These are phyloP conservation scores for Rhododendron williamsianum DNA, from an alignment of 148 eudicot genomes.

Conservation along the genomic window DNA sequence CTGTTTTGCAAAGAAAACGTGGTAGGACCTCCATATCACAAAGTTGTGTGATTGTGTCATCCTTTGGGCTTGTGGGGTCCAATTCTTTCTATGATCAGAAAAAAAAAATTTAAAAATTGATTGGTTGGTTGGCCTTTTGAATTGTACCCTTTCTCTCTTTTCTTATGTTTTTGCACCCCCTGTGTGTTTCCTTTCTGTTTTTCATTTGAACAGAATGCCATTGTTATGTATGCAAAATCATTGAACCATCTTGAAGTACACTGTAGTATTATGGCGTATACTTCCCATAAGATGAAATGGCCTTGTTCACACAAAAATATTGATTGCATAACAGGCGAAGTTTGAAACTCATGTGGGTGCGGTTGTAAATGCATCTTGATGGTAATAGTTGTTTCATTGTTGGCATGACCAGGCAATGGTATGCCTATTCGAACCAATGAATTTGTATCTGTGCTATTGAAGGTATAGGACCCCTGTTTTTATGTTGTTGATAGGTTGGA, in stretches of 20 bases:
- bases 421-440: neutral
- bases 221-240: slow-evolving; percentile 13
- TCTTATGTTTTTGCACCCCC: neutral
- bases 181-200: neutral
- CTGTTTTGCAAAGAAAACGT: slow-evolving; percentile 15
- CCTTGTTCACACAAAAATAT: neutral
- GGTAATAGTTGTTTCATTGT: neutral
- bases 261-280: neutral
- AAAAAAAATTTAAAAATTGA: neutral
- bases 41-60: slow-evolving; percentile 15
- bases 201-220: slow-evolving; percentile 18
- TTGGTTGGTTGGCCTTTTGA: neutral
- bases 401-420: neutral
- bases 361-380: neutral
- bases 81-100: neutral
- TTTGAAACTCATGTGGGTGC: neutral
- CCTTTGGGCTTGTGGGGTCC: neutral
- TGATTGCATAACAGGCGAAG: neutral
- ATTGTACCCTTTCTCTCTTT: neutral
- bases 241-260: slow-evolving; percentile 5
- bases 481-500: neutral
- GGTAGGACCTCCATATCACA: slow-evolving; percentile 16
- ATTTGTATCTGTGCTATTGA: neutral
- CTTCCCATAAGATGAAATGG: neutral
- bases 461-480: neutral